Base-by-base conservation (phyloP, 805 yeast genomes). In the Candida nemodendra region DNA sequence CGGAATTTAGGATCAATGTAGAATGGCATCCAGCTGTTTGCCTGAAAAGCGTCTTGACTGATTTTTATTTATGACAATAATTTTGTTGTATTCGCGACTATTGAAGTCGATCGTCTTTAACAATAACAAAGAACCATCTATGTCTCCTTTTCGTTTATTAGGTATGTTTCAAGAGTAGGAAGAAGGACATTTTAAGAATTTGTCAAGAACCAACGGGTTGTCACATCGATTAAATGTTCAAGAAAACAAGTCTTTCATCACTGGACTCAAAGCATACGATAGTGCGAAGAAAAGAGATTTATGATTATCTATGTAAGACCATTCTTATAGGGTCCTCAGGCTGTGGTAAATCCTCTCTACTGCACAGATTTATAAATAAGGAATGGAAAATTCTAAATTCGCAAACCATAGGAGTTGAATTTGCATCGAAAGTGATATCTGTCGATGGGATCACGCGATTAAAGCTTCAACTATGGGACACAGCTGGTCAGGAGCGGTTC, bases 371-470 rank as follows among this genome's bases (percentile, higher is more conserved):
- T 30, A 42, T 62, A 7, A 50, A 57, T 16, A 51, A 52, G 4
- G 62, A 61, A 15, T 54, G 59, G 55, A 48, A 42, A 13, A 34
- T 47, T 7, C 38, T 56, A 14, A 42, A 54, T 3, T 57, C 65
- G 7, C 69, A 64, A 41, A 65, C 71, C 0, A 64, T 65, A n/a
- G 71, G 71, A 1, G 69, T 65, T 5, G 69, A 65, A 44, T 64
- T 65, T 45, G 55, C 62, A 17, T 64, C 69, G 12, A 54, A 58
- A 25, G 42, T 61, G 2, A 46, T 63, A 3, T 39, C 47, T 1
- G 34, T 59, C 4, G 61, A 42, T 30, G 46, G 38, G 18, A 24
- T 33, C 17, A 44, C 50, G 16, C 44, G 41, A 27, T 45, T 59
- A 44, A 61, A 59, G 36, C 32, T 59, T 34, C 71, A 65, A 39